Conservation (phyloP, 2,329 filamentous ascomycete species). For the Fusarium irregulare region DNA sequence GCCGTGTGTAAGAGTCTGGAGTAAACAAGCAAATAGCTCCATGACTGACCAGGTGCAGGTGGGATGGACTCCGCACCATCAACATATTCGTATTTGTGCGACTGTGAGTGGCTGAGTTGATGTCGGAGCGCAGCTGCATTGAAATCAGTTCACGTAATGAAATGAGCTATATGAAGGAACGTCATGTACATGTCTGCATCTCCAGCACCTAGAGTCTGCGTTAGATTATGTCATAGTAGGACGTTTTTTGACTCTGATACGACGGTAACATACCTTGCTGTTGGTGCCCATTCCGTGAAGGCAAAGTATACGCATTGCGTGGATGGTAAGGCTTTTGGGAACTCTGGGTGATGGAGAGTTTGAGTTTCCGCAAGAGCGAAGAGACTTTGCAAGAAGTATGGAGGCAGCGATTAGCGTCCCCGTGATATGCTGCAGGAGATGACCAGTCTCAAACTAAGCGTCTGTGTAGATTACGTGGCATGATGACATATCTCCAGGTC, state of each 20-base stretch:
- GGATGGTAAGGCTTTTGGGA: background rate
- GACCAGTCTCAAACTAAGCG: too few relatives aligned
- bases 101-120: conserved; percentile 4
- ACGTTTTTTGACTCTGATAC: too few relatives aligned
- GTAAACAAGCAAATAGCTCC: too few relatives aligned
- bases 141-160: background rate
- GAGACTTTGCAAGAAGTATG: too few relatives aligned
- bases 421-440: too few relatives aligned
- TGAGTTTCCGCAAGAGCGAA: too few relatives aligned
- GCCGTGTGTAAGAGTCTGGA: background rate
- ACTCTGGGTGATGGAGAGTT: too few relatives aligned
- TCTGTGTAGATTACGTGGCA: too few relatives aligned
- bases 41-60: background rate
- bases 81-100: conserved; percentile 5
- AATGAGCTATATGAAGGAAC: accelerated
- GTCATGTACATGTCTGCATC: conserved; percentile 6
- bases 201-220: background rate
- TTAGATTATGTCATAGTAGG: background rate
- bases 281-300: conserved; percentile 13
- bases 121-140: conserved; percentile 1
- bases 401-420: too few relatives aligned
- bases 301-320: conserved; percentile 8
- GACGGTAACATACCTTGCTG: background rate
- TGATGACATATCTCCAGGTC: too few relatives aligned
- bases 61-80: background rate